Evolutionary conservation across 2,329 filamentous ascomycete genomes (phyloP), one percentile per base, ranked within the genome.

Genomic region (Talaromyces sp.): DNA sequence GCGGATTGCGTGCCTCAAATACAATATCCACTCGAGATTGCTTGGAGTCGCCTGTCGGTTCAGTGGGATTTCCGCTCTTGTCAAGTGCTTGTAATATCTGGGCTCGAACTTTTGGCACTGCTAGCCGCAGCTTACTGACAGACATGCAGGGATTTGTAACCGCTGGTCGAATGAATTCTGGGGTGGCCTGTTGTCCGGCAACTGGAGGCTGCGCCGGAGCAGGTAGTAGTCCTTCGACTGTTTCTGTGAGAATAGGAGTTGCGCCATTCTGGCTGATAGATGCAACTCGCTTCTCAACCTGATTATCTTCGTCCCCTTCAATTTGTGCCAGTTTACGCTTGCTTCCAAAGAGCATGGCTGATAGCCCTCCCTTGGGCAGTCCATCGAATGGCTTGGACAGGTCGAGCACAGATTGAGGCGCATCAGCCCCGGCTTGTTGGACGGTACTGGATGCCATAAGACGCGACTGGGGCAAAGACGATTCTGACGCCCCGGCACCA

Each of bases 371-470:
- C 72, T 90, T 92, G 0, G 95, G 95, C 49, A 98, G 81, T 1
- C 93, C 93, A 67, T 99, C 93, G 65, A 93, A 96, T 0, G 95
- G 95, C 70, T 95, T 96, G 17, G 91, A 95, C 2, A 99, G 82
- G 74, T 99, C 95, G 9, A 99, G 79, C 22, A 93, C 87, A 11
- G 90, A 90, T 68, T 93, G 89, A 0, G 92, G 92, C 0, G 87
- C 82, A 65, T 95, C 92, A 61, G 84, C 85, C 62, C 88, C 87
- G 0, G 83, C 78, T 65, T 81, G 79, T 58, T 85, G 90, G 15
- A 82, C 84, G 10, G 86, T 84, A 10, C 86, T 87, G 13, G 91
- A 86, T 39, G 92, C 91, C 65, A 97, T 89, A 6, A 98, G 81
- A 69, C 96, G 91, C 25, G 92, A 90, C 70, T 96, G 91, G 1